These are phyloP conservation scores for Scenedesmus sp. DNA, from an alignment of 163 green algal species.

Conservation along the genomic window DNA sequence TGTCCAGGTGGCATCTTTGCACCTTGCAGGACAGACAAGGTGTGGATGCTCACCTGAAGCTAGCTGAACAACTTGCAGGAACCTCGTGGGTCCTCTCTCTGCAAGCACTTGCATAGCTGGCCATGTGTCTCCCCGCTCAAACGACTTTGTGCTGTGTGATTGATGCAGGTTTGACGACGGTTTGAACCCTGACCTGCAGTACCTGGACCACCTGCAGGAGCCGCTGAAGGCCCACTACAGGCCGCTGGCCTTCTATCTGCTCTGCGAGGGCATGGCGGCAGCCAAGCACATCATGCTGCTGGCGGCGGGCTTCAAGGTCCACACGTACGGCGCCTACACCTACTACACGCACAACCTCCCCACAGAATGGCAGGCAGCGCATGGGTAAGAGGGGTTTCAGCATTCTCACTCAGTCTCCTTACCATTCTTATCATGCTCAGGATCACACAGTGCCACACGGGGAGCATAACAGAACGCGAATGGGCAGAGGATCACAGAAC, in stretches of 20 bases:
- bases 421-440: too few species aligned
- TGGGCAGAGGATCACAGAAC: too few species aligned
- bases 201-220: constrained; percentile 55
- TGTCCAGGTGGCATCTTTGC: too few species aligned
- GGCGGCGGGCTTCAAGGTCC: constrained; percentile 33
- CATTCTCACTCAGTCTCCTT: too few species aligned
- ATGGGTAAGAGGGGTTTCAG: not conserved
- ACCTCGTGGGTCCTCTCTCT: constrained; percentile 10
- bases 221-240: constrained; percentile 38
- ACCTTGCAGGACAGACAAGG: constrained; percentile 36
- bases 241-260: constrained; percentile 53
- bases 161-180: constrained; percentile 47
- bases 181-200: constrained; percentile 35
- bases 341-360: constrained; percentile 50
- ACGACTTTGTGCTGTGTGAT: constrained; percentile 8
- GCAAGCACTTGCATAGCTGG: too few species aligned
- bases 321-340: constrained; percentile 29
- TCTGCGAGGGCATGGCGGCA: constrained; percentile 30
- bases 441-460: too few species aligned
- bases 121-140: too few species aligned
- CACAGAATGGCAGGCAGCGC: constrained; percentile 8
- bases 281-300: constrained; percentile 42
- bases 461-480: too few species aligned
- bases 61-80: constrained; percentile 52
- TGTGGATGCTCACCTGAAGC: constrained; percentile 4